A percentile compares a stretch with the other conserved stretches of the same genome.
Evolutionary conservation across 441 rosid species (phyloP).

Genomic region (Hypseocharis bilobata): DNA sequence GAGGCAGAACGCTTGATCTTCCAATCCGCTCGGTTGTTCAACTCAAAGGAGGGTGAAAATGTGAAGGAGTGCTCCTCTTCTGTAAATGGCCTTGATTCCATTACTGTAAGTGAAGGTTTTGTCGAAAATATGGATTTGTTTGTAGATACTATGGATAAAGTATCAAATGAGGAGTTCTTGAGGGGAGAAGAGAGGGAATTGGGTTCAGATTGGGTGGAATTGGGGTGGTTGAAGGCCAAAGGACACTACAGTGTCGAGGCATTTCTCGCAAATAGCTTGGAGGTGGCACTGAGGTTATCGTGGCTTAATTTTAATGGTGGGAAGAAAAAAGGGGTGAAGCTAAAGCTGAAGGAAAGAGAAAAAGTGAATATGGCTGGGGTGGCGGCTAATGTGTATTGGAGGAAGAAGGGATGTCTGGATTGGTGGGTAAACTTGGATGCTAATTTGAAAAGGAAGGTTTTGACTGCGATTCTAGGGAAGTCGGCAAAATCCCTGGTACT

Average conservation of each 20-base stretch:
- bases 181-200: slow-evolving; percentile 68
- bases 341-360: too few relatives aligned
- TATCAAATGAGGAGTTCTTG: slow-evolving; percentile 62
- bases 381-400: slow-evolving; percentile 74
- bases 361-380: slow-evolving; percentile 46
- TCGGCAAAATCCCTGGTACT: slow-evolving; percentile 68
- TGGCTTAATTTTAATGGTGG: slow-evolving; percentile 63
- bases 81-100: slow-evolving; percentile 45
- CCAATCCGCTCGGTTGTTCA: slow-evolving; percentile 55
- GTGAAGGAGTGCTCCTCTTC: slow-evolving; percentile 48
- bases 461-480: slow-evolving; percentile 47
- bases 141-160: slow-evolving; percentile 57
- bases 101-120: slow-evolving; percentile 52
- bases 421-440: slow-evolving; percentile 78
- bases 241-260: slow-evolving; percentile 86
- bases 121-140: slow-evolving; percentile 54
- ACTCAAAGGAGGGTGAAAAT: slow-evolving; percentile 57
- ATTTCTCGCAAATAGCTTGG: slow-evolving; percentile 73
- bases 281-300: slow-evolving; percentile 78
- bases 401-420: slow-evolving; percentile 74
- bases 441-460: slow-evolving; percentile 39
- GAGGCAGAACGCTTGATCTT: slow-evolving; percentile 40
- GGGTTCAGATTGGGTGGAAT: slow-evolving; percentile 76
- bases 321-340: slow-evolving; percentile 65
- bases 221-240: slow-evolving; percentile 73